Conservation (phyloP, 2,329 filamentous ascomycete genomes). For the Exophiala spinifera region DNA sequence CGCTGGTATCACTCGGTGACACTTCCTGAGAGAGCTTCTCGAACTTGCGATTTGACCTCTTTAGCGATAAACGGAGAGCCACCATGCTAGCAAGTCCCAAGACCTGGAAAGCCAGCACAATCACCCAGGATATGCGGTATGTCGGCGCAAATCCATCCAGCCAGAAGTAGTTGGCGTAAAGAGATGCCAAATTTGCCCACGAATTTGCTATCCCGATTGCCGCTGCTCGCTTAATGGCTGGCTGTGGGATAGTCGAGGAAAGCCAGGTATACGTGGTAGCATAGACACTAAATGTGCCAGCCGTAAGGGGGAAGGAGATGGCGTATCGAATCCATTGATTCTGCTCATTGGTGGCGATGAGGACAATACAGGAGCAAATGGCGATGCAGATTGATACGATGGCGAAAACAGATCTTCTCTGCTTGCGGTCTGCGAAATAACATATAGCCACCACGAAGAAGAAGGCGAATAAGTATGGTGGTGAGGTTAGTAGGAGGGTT, state of each 20-base stretch:
- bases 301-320: constrained; percentile 32
- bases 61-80: no score
- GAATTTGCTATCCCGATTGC: constrained; percentile 40
- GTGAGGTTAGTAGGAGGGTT: constrained; percentile 24
- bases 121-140: no score
- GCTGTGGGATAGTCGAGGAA: constrained; percentile 57
- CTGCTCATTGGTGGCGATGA: no score
- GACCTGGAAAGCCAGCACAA: no score
- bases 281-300: constrained; percentile 35
- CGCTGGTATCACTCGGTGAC: no score
- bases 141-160: no score
- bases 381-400: constrained; percentile 28
- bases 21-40: no score
- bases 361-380: constrained; percentile 44
- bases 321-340: constrained; percentile 29
- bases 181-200: no score
- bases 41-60: no score
- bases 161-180: no score
- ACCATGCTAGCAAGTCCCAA: no score
- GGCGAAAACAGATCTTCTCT: constrained; percentile 61
- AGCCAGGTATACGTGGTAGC: constrained; percentile 43
- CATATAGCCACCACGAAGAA: neutral
- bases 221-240: constrained; percentile 43
- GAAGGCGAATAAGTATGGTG: constrained; percentile 14
- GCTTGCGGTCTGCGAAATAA: neutral